A percentile compares a stretch with the other conserved stretches of the same genome.
These are phyloP conservation scores for Fusarium globosum DNA, from an alignment of 2,329 filamentous ascomycete genomes.

Conservation along the genomic window DNA sequence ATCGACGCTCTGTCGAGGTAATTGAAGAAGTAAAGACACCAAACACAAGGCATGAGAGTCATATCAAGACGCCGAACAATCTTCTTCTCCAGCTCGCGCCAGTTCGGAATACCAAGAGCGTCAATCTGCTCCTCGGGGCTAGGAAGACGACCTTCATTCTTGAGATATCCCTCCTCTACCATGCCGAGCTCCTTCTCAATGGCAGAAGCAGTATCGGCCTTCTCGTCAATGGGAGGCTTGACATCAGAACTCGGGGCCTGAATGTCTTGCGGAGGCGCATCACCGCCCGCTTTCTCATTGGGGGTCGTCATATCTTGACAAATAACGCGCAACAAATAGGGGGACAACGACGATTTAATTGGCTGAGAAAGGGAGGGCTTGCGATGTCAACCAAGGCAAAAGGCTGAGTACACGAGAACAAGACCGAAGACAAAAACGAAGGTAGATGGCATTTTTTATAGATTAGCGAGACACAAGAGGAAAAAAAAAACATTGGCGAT, in stretches of 20 bases:
- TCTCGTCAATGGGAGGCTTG: background rate
- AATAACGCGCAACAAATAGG: fast-evolving
- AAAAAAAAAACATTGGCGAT: background rate
- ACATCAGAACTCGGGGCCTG: background rate
- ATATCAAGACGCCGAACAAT: conserved; percentile 14
- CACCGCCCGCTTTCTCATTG: background rate
- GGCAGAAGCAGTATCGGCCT: background rate
- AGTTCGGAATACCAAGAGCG: conserved; percentile 7
- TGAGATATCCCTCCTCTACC: conserved; percentile 12
- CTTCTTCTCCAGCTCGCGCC: conserved; percentile 21
- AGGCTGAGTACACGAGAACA: background rate
- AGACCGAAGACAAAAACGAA: no score
- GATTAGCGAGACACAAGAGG: background rate
- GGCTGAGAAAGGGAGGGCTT: background rate
- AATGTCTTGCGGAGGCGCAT: background rate
- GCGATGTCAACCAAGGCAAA: background rate
- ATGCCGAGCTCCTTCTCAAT: conserved; percentile 9
- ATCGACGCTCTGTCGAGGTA: conserved; percentile 18
- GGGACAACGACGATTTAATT: background rate
- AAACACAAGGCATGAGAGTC: conserved; percentile 22
- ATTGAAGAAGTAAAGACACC: conserved; percentile 27
- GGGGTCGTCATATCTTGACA: background rate
- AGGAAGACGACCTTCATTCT: conserved; percentile 3
- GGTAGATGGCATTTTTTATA: background rate
- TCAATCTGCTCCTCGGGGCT: conserved; percentile 20